Conservation (phyloP, 2,329 filamentous ascomycete species). For the Lasiodiplodia gonubiensis region DNA sequence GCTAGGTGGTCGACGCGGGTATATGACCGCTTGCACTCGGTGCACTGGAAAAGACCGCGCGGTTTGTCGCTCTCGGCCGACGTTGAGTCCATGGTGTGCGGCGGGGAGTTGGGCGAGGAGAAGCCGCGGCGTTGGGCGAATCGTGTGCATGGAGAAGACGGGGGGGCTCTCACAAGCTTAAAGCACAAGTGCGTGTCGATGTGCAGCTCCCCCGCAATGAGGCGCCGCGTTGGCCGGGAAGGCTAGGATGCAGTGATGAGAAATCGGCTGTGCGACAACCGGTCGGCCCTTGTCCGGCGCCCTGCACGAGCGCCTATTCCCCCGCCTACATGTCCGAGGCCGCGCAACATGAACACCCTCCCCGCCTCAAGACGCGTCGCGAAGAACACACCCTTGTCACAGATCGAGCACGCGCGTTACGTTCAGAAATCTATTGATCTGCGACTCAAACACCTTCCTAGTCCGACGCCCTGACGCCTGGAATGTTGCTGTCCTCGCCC, state of each 20-base stretch:
- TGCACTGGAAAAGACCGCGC: constrained; percentile 52
- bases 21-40: constrained; percentile 59
- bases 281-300: not conserved
- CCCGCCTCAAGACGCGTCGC: not conserved
- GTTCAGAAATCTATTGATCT: not conserved
- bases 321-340: not conserved
- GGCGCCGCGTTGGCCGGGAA: not conserved
- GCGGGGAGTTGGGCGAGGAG: not conserved
- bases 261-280: constrained; percentile 6
- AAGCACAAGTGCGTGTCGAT: not conserved
- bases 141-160: constrained; percentile 6
- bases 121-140: constrained; percentile 2
- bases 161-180: constrained; percentile 11
- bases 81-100: constrained; percentile 6
- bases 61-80: constrained; percentile 23
- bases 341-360: not conserved
- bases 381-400: not conserved
- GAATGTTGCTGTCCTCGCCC: constrained; percentile 44
- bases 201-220: constrained; percentile 21
- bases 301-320: not conserved
- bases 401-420: not conserved
- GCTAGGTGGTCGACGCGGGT: constrained; percentile 60
- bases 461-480: constrained; percentile 44
- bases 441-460: constrained; percentile 28
- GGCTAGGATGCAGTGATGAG: constrained; percentile 1